Evolutionary conservation across 176 grass and related monocot genomes (phyloP).

Genomic region (Poa pratensis): DNA sequence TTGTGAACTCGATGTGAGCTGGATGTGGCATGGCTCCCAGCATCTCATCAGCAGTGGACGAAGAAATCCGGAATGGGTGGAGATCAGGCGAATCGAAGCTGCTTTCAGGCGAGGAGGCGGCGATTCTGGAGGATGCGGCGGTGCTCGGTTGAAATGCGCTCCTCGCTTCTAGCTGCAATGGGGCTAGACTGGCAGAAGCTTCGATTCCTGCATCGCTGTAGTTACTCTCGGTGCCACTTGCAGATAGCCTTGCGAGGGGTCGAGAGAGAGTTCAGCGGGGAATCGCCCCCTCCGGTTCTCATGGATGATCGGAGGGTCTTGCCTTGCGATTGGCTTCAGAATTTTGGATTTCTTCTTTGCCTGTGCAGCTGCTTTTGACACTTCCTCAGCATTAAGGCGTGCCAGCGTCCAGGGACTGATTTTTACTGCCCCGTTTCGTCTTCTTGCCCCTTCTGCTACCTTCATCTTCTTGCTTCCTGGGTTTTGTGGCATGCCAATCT

Average conservation of each 20-base stretch:
- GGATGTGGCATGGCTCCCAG: conserved; percentile 30
- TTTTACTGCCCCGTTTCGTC: conserved; percentile 74
- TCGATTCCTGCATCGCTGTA: conserved; percentile 54
- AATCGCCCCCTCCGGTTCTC: conserved; percentile 59
- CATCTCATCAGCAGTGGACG: conserved; percentile 74
- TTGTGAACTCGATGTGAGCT: conserved; percentile 62
- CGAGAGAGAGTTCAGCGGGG: conserved; percentile 67
- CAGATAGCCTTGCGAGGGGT: conserved; percentile 74
- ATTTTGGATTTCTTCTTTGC: conserved; percentile 91
- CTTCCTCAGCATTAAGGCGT: conserved; percentile 94
- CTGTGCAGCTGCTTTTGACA: conserved; percentile 85
- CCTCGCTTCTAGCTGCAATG: conserved; percentile 89
- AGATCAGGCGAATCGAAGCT: conserved; percentile 92
- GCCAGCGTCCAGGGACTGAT: conserved; percentile 97
- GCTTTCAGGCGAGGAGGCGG: conserved; percentile 84
- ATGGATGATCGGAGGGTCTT: conserved; percentile 36
- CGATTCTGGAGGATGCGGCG: conserved; percentile 53
- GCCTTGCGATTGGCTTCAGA: conserved; percentile 71
- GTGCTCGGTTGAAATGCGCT: conserved; percentile 74
- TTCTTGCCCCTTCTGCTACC: conserved; percentile 69
- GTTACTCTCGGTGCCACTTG: conserved; percentile 62
- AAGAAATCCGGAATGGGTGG: conserved; percentile 77
- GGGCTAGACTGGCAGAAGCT: conserved; percentile 68
- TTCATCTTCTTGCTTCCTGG: conserved; percentile 63
- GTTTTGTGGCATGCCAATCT: conserved; percentile 68